Evolutionary conservation across 2,329 filamentous ascomycete species (phyloP), one percentile per base, ranked within the genome.

Genomic region (Podosphaera aphanis): DNA sequence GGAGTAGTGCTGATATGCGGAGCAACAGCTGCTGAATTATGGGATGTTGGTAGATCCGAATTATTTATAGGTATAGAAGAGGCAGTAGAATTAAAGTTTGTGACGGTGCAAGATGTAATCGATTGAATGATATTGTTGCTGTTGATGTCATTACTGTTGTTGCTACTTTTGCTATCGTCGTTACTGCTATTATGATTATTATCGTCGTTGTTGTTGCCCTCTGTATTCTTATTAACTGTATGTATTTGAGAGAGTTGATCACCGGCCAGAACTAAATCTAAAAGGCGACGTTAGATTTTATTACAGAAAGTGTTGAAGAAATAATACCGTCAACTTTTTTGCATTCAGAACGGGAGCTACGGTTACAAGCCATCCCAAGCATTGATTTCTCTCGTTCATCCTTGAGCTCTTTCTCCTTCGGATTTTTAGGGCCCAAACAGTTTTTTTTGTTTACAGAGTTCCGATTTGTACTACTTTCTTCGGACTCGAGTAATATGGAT

Each of bases 271-370:
- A 84, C 80, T 25, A 79, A 81, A 56, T 86, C 81, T 79, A 54
- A 51, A 49, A 53, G 31, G 11, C 25, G 6, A 44, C 2, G 18
- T 44, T 37, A 44, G 29, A 13, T 35, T 21, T 3, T 23, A 33
- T n/a, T 4, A 21, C 15, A 8, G 13, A 2, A 36, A 35, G 21
- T 10, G 8, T 16, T 19, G 15, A n/a, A 21, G 19, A 10, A 47
- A 39, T 54, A 65, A 56, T 67, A 86, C 84, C 84, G 57, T 93
- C 85, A 52, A 70, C 78, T 60, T 83, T 77, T 54, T 85, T 74
- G 50, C 83, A 73, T 53, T 90, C 85, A 37, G 81, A 77, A 46
- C 84, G 74, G n/a, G n/a, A n/a, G 66, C 88, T 90, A 49, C 85
- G 73, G 60, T 86, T 82, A 53, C 71, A 83, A 20, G 77, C 76